Base-by-base conservation (phyloP, 1,139 yeast species). In the Sugiyamaella grinbergsii region DNA sequence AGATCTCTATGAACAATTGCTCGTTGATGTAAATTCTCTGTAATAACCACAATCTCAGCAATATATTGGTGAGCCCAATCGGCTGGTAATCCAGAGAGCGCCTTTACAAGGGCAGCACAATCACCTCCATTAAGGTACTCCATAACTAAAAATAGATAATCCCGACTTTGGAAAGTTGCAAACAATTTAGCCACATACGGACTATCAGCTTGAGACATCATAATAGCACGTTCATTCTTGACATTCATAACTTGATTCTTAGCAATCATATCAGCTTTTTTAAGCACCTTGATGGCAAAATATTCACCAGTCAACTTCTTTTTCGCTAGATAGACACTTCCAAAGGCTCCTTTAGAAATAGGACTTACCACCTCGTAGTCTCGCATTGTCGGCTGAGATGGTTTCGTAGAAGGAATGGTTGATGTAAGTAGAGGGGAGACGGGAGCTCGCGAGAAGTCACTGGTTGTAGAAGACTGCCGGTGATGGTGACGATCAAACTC, bases 41-140 rank as follows among this genome's bases (percentile, higher is more conserved):
- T 95, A 1, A 96, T 97, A 23, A 88, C 83, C 23, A 91, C 82
- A 1, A 90, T 90, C 65, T 94, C 98, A 0, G 96, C 93, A 53
- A 89, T 79, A 61, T 93, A 94, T 58, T 86, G 77, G 55, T 78
- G 82, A 0, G 95, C 84, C 98, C 98, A 93, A 13, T 64, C 68
- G 52, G 83, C 85, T 50, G 87, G 83, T 1, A 96, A 88, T 1
- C 85, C 83, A 0, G 95, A 96, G 66, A 91, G 74, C 67, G 82
- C 82, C 60, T 88, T 87, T 28, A 94, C 72, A 45, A 94, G 72
- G 0, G 96, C 85, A 0, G 97, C 95, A 64, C 95, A 81, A 67
- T 94, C 99, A 24, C 99, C 99, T 36, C 98, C 98, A 60, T 87
- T 89, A 43, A 93, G 73, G 65, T 90, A 94, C 66, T 94, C 98